A percentile compares a stretch with the other conserved stretches of the same genome.
phyloP scores from a whole-genome alignment of 75 land plant species.

The Cryptomeria japonica region DNA sequence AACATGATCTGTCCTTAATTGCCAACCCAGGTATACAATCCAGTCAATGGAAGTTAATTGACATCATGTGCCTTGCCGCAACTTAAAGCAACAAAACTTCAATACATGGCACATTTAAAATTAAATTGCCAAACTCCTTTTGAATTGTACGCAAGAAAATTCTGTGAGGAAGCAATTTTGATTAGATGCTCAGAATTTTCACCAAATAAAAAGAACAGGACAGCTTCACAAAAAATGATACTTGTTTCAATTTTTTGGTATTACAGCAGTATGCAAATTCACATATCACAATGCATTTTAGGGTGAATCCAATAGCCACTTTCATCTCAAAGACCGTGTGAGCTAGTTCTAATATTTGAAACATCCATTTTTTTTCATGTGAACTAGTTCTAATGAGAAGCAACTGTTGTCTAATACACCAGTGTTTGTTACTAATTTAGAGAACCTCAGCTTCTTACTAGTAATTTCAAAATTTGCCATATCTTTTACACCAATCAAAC shows the following conservation, averaged over 20 bases:
- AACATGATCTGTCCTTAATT: not conserved
- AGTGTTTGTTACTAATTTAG: too few species aligned
- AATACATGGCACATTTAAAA: not conserved
- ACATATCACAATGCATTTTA: not conserved
- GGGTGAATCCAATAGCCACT: too few species aligned
- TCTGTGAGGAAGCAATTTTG: not conserved
- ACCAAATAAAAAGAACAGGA: too few species aligned
- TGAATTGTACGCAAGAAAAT: too few species aligned
- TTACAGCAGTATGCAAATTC: not conserved
- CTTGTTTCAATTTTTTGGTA: not conserved
- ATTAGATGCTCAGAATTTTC: not conserved
- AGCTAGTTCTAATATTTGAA: not conserved
- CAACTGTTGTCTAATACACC: not conserved
- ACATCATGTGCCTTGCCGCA: not conserved
- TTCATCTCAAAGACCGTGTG: too few species aligned
- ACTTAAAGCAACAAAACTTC: not conserved
- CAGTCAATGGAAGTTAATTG: not conserved
- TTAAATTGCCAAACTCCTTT: not conserved
- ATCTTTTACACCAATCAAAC: not conserved
- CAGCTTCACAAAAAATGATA: too few species aligned
- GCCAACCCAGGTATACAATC: not conserved
- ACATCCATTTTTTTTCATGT: not conserved
- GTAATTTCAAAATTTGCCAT: too few species aligned
- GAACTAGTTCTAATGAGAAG: not conserved
- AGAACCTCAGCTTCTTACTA: too few species aligned